Base-by-base conservation (phyloP, 495 filamentous ascomycete species). In the Chlorociboria aeruginascens region DNA sequence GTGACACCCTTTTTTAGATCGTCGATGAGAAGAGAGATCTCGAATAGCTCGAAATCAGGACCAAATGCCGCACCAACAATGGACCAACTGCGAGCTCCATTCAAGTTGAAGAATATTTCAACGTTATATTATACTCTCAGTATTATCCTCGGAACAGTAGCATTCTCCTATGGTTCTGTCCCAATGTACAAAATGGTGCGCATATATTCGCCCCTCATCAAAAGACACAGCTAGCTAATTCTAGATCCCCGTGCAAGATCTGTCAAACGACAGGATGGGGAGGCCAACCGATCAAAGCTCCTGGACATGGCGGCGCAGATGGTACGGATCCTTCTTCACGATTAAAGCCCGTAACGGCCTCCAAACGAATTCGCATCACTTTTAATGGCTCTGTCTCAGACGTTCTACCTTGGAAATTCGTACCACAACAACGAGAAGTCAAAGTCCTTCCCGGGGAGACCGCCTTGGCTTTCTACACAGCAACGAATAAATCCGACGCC, bases 201-300 rank as follows among this genome's bases (percentile, higher is more conserved):
- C 48, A 33, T 35, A 7, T 30, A 32, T 3, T 35, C 49, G 48
- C 46, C 53, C 14, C 30, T 20, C 39, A 29, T 37, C 29, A 6
- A 25, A 17, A 31, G 28, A 2, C 28, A 38, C 1, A 38, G 10
- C 45, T 46, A 43, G 56, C 32, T 4, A 14, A 3, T 6, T 42
- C 20, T 25, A 25, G 20, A 25, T 4, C 4, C 20, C 35, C 53
- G 1, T 16, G n/a, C 42, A 12, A 95, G 83, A 95, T 99, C 58
- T 99, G 92, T 69, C 86, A 93, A 63, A 89, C 90, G 34, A 97
- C 86, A 2, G 92, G 92, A 57, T 99, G 83, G 81, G 86, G 86
- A 53, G 92, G 92, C 14, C 88, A 93, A 59, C 92, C 92, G 11
- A 79, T 97, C 47, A 83, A 83, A 52, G 85, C 89, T 38, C 66